phyloP scores from a whole-genome alignment of 2,329 filamentous ascomycete species.

The Colletotrichum neosansevieriae region DNA sequence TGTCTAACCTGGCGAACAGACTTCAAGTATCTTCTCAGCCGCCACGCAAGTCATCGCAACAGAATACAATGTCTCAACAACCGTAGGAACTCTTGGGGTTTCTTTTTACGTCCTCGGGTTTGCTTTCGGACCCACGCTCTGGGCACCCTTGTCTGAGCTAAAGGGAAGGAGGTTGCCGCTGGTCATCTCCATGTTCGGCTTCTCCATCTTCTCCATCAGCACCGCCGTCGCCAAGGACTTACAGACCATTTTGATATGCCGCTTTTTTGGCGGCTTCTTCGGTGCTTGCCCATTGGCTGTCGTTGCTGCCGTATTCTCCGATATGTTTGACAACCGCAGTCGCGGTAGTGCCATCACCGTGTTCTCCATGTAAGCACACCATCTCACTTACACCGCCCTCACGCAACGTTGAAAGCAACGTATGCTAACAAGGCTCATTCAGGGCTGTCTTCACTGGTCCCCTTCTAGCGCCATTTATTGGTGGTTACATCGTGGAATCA shows the following conservation, averaged over 20 bases:
- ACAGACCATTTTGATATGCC: constrained; percentile 76
- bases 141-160: constrained; percentile 80
- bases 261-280: constrained; percentile 81
- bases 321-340: constrained; percentile 76
- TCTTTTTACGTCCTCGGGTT: constrained; percentile 80
- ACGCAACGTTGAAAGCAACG: too few relatives aligned
- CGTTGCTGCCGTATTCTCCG: constrained; percentile 78
- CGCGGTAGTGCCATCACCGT: constrained; percentile 70
- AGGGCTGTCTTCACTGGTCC: constrained; percentile 73
- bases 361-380: constrained; percentile 60
- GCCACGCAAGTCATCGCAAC: constrained; percentile 69
- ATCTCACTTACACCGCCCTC: too few relatives aligned
- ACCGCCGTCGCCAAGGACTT: constrained; percentile 75
- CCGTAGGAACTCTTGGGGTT: constrained; percentile 74
- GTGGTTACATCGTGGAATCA: constrained; percentile 74
- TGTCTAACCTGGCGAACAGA: constrained; percentile 43
- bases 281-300: constrained; percentile 77
- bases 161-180: constrained; percentile 74
- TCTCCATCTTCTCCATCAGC: constrained; percentile 76
- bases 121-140: constrained; percentile 77
- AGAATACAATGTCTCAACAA: constrained; percentile 70
- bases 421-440: too few relatives aligned
- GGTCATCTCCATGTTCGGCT: constrained; percentile 73
- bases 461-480: constrained; percentile 75
- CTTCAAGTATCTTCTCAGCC: constrained; percentile 80